Base-by-base conservation (phyloP, 352 stramenopile species). In the Pythium aquatile region DNA sequence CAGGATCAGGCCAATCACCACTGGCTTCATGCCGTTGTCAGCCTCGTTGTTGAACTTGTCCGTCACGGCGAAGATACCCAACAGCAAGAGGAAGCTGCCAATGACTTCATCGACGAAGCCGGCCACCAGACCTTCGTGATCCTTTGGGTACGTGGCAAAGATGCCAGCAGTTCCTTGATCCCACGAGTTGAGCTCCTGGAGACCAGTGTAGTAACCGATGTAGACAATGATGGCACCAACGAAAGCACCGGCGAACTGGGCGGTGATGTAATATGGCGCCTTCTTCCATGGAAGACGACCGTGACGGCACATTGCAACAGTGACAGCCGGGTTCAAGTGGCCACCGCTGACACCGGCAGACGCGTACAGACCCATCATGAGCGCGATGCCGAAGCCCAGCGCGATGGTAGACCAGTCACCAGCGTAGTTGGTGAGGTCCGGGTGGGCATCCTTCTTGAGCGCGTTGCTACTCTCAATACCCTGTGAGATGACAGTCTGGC, bases 1-100 rank as follows among this genome's bases (percentile, higher is more conserved):
- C 35, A 92, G 73, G n/a, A 90, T 75, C 35, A 92, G 63, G 2
- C 83, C 83, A 48, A 92, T 90, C 24, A 87, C 81, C 9, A 87
- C 74, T 9, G 83, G 83, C 65, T 87, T 85, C 57, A 83, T 86
- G 51, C 83, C 78, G 37, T 80, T 82, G 39, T 83, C 73, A 3
- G 83, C 82, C 42, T 82, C 77, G 47, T 85, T 85, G 75, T 93
- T 91, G 74, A 81, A 77, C 65, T 85, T 77, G 69, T 93, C 83
- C 4, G 77, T 83, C 57, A 93, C 66, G 2, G 79, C 69, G 37
- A 90, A 87, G 64, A 93, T 85, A 20, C 79, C 81, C 28, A 91
- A 58, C 28, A 91, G 60, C 20, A 93, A 63, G 61, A 93, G 30
- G 46, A 80, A 78, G 55, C 72, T 88, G 32, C 75, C 81, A 37